Evolutionary conservation across 1,284 basidiomycete species (phyloP).

Genomic region (Paramarasmius palmivorus): DNA sequence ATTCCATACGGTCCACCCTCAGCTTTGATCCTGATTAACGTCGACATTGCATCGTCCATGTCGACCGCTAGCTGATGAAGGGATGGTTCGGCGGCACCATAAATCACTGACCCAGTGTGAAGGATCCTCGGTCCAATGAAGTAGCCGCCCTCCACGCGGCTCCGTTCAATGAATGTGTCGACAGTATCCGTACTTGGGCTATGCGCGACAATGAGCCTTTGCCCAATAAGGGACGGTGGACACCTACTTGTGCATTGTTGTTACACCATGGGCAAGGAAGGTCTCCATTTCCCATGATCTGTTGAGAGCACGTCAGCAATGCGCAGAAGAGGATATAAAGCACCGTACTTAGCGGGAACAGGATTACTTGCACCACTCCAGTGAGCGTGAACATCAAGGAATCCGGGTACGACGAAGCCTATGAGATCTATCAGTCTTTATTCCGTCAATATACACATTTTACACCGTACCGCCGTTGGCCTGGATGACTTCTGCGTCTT

Average conservation of each 20-base stretch:
- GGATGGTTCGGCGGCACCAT: slow-evolving; percentile 52
- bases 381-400: slow-evolving; percentile 56
- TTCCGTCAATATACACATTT: slow-evolving; percentile 60
- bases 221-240: neutral
- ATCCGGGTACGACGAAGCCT: slow-evolving; percentile 2
- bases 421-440: too few species aligned
- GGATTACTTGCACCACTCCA: slow-evolving; percentile 55
- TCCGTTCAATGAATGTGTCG: slow-evolving; percentile 61
- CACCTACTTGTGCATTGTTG: slow-evolving; percentile 71
- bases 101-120: slow-evolving; percentile 66
- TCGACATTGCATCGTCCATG: slow-evolving; percentile 60
- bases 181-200: slow-evolving; percentile 69
- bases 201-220: slow-evolving; percentile 7
- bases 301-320: too few species aligned
- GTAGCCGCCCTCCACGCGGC: slow-evolving; percentile 64
- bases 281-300: slow-evolving; percentile 71
- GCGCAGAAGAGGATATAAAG: too few species aligned
- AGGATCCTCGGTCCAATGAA: slow-evolving; percentile 70
- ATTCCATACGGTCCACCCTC: slow-evolving; percentile 69
- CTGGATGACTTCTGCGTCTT: slow-evolving; percentile 52
- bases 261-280: slow-evolving; percentile 74
- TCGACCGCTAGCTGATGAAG: slow-evolving; percentile 66
- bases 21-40: slow-evolving; percentile 63
- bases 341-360: slow-evolving; percentile 46
- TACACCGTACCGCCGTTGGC: slow-evolving; percentile 54